Percentiles rank a stretch among this genome's conserved stretches.
Conservation (phyloP, 257 asterid species). For the Plantago elongata region DNA sequence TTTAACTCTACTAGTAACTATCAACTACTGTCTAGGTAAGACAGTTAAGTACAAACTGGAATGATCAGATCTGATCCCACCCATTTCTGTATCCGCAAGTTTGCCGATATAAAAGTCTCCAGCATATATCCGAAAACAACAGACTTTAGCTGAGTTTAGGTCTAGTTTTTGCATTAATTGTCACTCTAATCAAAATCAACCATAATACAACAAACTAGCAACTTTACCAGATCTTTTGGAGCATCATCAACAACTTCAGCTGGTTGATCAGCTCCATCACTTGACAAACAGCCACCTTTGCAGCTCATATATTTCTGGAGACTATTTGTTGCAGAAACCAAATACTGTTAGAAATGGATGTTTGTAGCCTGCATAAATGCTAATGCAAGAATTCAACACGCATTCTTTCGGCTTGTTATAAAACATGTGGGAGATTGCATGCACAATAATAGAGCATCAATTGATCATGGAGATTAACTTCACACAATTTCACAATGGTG, state of each 20-base stretch:
- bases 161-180: background rate
- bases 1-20: background rate
- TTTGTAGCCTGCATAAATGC: background rate
- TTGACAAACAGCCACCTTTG: constrained; percentile 68
- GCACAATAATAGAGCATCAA: too few relatives aligned
- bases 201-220: constrained; percentile 12
- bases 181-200: background rate
- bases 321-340: constrained; percentile 29
- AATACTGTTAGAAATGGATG: constrained; percentile 13
- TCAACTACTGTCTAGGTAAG: background rate
- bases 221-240: constrained; percentile 58
- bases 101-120: too few relatives aligned
- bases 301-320: constrained; percentile 77
- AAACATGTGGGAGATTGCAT: too few relatives aligned
- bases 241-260: constrained; percentile 92
- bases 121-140: too few relatives aligned
- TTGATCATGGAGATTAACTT: too few relatives aligned
- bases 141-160: background rate
- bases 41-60: background rate
- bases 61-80: too few relatives aligned
- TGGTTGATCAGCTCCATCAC: constrained; percentile 87
- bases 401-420: too few relatives aligned
- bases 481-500: too few relatives aligned
- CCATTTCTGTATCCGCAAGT: too few relatives aligned
- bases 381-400: too few relatives aligned